These are phyloP conservation scores for Pestalotiopsis sp. DNA, from an alignment of 2,329 filamentous ascomycete genomes.

Conservation along the genomic window DNA sequence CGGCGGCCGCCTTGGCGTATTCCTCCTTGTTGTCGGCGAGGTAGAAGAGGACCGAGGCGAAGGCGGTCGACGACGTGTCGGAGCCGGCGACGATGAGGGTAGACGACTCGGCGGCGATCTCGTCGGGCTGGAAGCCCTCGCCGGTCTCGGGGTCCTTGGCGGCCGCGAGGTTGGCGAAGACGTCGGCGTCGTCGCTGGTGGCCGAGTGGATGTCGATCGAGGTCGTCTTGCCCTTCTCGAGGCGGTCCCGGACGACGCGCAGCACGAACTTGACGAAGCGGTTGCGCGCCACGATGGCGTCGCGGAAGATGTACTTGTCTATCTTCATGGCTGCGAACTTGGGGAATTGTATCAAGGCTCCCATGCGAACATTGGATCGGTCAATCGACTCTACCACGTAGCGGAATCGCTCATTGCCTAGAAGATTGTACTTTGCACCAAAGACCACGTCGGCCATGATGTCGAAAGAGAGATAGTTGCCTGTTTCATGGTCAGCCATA, in stretches of 20 bases:
- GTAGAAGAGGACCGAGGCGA: conserved; percentile 12
- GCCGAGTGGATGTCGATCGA: conserved; percentile 8
- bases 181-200: conserved; percentile 8
- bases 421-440: conserved; percentile 14
- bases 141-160: conserved; percentile 17
- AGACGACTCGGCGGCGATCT: conserved; percentile 15
- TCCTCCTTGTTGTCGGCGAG: conserved; percentile 12
- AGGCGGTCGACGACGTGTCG: conserved; percentile 14
- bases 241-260: conserved; percentile 11
- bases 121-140: conserved; percentile 9
- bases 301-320: conserved; percentile 15
- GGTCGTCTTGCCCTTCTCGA: conserved; percentile 10
- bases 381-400: conserved; percentile 16
- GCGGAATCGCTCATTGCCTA: conserved; percentile 13
- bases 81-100: conserved; percentile 18
- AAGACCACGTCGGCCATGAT: conserved; percentile 18
- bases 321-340: conserved; percentile 8
- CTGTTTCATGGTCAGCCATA: not conserved
- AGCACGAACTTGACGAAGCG: conserved; percentile 16
- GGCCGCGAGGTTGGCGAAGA: conserved; percentile 12
- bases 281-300: conserved; percentile 12
- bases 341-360: conserved; percentile 15
- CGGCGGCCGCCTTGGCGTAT: conserved; percentile 13
- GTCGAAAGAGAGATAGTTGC: conserved; percentile 18
- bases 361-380: conserved; percentile 17